Percentiles rank a stretch among this genome's conserved stretches.
phyloP scores from a whole-genome alignment of 306 rosid species.

The Lotus japonicus region DNA sequence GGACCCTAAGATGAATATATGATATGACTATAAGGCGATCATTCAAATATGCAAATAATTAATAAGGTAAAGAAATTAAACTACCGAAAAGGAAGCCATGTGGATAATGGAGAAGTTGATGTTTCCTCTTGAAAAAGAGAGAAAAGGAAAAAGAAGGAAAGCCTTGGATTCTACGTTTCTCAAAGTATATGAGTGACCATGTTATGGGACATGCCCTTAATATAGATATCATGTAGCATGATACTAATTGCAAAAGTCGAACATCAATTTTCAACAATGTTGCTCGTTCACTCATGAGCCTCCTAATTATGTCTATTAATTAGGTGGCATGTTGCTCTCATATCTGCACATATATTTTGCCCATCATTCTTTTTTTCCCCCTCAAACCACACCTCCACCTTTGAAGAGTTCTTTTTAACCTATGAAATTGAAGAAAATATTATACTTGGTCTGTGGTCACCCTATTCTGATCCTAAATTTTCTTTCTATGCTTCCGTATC shows the following conservation, averaged over 20 bases:
- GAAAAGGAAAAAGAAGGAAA: neutral
- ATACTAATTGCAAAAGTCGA: slow-evolving; percentile 4
- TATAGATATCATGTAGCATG: slow-evolving; percentile 20
- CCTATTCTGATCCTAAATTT: neutral
- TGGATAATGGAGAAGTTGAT: slow-evolving; percentile 17
- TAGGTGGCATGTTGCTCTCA: slow-evolving; percentile 57
- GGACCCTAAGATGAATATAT: neutral
- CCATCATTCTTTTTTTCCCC: too few relatives aligned
- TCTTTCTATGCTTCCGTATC: neutral
- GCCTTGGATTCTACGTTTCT: slow-evolving; percentile 56
- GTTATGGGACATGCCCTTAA: slow-evolving; percentile 13
- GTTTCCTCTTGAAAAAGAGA: slow-evolving; percentile 10
- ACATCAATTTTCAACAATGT: slow-evolving; percentile 14
- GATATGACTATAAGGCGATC: slow-evolving; percentile 7
- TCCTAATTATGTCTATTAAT: slow-evolving; percentile 35
- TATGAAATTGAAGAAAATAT: neutral
- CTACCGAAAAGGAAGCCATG: slow-evolving; percentile 21
- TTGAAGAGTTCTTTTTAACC: neutral
- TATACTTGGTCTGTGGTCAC: neutral
- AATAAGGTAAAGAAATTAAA: neutral
- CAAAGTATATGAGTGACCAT: slow-evolving; percentile 1
- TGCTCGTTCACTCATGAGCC: slow-evolving; percentile 43
- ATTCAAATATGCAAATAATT: neutral
- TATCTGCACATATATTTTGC: neutral
- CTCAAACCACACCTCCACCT: neutral